phyloP scores from a whole-genome alignment of 169 alveolate species.

The Cryptosporidium sp. region DNA sequence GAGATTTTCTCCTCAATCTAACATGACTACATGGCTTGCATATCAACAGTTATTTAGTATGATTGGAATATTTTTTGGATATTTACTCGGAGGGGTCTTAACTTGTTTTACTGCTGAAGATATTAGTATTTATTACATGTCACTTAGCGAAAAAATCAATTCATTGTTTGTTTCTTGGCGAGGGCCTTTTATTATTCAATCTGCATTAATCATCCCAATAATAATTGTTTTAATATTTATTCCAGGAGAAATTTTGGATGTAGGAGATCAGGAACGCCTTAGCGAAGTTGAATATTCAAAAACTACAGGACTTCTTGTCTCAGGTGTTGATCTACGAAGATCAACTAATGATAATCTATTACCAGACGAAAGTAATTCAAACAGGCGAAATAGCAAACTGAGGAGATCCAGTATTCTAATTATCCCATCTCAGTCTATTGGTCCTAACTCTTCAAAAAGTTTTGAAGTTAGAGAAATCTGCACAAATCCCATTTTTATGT shows the following conservation, averaged over 20 bases:
- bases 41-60: constrained; percentile 65
- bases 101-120: constrained; percentile 60
- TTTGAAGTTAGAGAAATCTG: constrained; percentile 41
- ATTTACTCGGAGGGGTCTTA: constrained; percentile 63
- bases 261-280: constrained; percentile 32
- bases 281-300: constrained; percentile 21
- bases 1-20: constrained; percentile 42
- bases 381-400: constrained; percentile 16
- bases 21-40: constrained; percentile 58
- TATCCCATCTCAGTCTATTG: constrained; percentile 13
- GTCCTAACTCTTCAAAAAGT: constrained; percentile 5
- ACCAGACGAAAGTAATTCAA: constrained; percentile 2
- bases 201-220: constrained; percentile 44
- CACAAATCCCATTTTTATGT: constrained; percentile 49
- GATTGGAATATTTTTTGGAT: constrained; percentile 64
- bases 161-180: constrained; percentile 51
- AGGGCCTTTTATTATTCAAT: constrained; percentile 72
- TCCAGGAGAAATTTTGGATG: constrained; percentile 40
- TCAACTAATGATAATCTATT: constrained; percentile 27
- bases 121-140: constrained; percentile 22
- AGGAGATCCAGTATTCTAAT: constrained; percentile 58
- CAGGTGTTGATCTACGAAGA: constrained; percentile 45
- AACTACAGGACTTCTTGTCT: constrained; percentile 68
- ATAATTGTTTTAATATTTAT: constrained; percentile 28
- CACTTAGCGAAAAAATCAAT: constrained; percentile 15